Evolutionary conservation across 345 rosid genomes (phyloP).

Genomic region (Iberis pinnata): DNA sequence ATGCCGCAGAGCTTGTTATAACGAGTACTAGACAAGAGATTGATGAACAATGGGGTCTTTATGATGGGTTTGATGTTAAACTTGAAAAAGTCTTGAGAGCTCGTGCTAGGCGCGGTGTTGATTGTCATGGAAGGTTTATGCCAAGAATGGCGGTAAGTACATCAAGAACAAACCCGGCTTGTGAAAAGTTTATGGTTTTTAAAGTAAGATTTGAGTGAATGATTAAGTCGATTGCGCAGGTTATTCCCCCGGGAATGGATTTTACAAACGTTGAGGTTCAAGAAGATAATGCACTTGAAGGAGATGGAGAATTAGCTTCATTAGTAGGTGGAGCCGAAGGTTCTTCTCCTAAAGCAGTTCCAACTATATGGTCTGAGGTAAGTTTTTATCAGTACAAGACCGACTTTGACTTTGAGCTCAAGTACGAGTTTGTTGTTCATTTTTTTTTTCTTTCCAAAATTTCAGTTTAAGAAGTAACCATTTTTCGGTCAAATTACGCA

Average conservation of each 20-base stretch:
- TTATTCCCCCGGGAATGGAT: constrained; percentile 99
- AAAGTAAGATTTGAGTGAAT: no score
- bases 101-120: constrained; percentile 82
- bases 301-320: constrained; percentile 63
- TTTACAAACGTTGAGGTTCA: constrained; percentile 84
- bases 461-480: no score
- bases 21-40: constrained; percentile 94
- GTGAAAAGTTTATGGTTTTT: background rate
- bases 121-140: constrained; percentile 92
- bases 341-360: constrained; percentile 80
- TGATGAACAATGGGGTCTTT: constrained; percentile 98
- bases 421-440: no score
- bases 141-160: constrained; percentile 90
- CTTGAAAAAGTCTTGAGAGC: constrained; percentile 90
- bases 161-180: background rate
- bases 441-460: no score
- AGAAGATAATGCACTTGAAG: constrained; percentile 75
- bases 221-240: constrained; percentile 35
- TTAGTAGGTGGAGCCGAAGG: constrained; percentile 58
- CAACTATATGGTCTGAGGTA: constrained; percentile 90
- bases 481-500: no score
- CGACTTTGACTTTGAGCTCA: no score
- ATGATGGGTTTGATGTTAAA: constrained; percentile 96
- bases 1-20: constrained; percentile 93
- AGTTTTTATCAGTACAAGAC: constrained; percentile 36